phyloP scores from a whole-genome alignment of 208 protist species.

The Trypanosoma conorhini region DNA sequence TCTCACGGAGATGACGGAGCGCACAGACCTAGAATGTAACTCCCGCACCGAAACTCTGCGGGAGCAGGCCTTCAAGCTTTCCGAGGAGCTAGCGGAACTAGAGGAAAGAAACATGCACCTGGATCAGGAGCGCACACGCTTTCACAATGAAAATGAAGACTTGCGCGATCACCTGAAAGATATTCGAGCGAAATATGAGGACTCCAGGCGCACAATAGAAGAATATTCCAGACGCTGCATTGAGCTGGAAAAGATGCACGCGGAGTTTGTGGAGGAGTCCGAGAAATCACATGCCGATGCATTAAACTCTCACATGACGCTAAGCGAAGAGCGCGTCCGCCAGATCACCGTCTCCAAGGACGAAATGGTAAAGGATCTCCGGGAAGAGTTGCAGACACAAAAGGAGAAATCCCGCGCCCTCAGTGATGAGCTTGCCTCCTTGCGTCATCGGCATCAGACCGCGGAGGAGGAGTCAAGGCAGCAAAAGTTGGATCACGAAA shows the following conservation, averaged over 20 bases:
- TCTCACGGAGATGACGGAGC: constrained; percentile 54
- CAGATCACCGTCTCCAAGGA: constrained; percentile 55
- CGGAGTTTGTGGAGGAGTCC: constrained; percentile 44
- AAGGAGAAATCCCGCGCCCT: constrained; percentile 50
- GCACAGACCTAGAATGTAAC: constrained; percentile 59
- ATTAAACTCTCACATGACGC: constrained; percentile 40
- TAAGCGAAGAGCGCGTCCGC: constrained; percentile 54
- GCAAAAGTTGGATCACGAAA: constrained; percentile 39
- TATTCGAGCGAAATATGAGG: constrained; percentile 24
- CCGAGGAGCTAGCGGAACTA: constrained; percentile 26
- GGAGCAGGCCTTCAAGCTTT: constrained; percentile 45
- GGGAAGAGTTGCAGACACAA: constrained; percentile 43
- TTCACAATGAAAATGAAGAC: constrained; percentile 27
- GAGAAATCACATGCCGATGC: constrained; percentile 35
- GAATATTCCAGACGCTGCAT: constrained; percentile 8
- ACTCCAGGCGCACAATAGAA: constrained; percentile 16
- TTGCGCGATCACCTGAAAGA: constrained; percentile 13
- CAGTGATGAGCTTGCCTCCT: constrained; percentile 50
- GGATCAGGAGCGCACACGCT: constrained; percentile 28
- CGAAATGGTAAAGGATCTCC: constrained; percentile 47
- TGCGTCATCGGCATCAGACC: constrained; percentile 43
- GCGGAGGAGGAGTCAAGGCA: constrained; percentile 62
- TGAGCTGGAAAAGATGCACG: constrained; percentile 55
- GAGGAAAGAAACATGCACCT: constrained; percentile 37
- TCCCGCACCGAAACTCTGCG: constrained; percentile 57